These are phyloP conservation scores for Colletotrichum cuscutae DNA, from an alignment of 2,329 filamentous ascomycete genomes.

Conservation along the genomic window DNA sequence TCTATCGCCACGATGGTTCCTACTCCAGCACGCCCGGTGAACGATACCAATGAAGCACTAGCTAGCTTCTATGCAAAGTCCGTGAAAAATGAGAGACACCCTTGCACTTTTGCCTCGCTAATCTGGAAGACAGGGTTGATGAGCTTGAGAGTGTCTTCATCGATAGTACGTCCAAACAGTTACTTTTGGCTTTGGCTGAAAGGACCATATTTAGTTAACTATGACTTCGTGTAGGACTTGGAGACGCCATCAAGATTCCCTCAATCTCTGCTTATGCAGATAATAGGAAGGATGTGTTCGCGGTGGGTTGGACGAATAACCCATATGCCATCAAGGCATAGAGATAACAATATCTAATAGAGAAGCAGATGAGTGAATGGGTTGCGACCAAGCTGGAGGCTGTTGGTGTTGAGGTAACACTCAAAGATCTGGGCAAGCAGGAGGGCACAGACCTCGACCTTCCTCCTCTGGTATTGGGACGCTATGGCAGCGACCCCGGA, in stretches of 20 bases:
- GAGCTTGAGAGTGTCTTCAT: conserved; percentile 21
- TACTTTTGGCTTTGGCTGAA: not conserved
- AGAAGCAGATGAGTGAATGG: conserved; percentile 85
- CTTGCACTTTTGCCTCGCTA: not conserved
- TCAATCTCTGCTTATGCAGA: conserved; percentile 93
- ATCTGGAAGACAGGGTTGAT: conserved; percentile 4
- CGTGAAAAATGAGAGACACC: not conserved
- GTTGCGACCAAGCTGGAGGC: conserved; percentile 83
- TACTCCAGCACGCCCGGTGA: not conserved
- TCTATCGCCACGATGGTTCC: not conserved
- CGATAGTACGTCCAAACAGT: conserved; percentile 2
- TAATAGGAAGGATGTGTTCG: conserved; percentile 89
- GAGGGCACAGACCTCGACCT: conserved; percentile 90
- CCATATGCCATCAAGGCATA: not conserved
- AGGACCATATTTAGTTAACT: not conserved
- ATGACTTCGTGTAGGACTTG: conserved; percentile 55
- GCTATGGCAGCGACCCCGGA: conserved; percentile 90
- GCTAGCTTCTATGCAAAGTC: conserved; percentile 2
- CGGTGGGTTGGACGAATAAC: conserved; percentile 41
- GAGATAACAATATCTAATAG: not conserved
- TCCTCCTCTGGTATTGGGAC: conserved; percentile 89
- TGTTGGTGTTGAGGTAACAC: conserved; percentile 89
- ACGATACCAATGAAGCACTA: not conserved
- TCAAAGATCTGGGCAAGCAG: conserved; percentile 89
- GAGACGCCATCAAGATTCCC: conserved; percentile 93